Base-by-base conservation (phyloP, 148 eudicot species). In the Rhododendron vialii region DNA sequence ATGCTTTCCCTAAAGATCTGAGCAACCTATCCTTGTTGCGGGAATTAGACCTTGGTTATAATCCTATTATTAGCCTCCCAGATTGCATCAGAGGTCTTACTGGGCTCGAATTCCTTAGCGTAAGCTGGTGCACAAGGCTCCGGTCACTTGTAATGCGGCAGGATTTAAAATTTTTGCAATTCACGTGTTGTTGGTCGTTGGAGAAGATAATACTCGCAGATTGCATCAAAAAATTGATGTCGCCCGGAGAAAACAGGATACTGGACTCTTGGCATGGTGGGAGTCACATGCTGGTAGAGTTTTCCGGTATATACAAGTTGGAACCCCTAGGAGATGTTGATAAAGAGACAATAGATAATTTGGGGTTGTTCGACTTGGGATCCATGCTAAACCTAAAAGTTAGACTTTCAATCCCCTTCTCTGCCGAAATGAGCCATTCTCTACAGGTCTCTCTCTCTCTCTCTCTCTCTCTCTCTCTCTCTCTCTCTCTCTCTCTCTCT, bases 341-440 rank as follows among this genome's bases (percentile, higher is more conserved):
- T 33, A 36, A 41, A 6, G 13, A 35, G 3, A 13, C 78, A 10
- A 2, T 5, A 20, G 59, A 57, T 11, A 14, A 33, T 33, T 13
- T 71, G 20, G 76, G 76, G 41, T 14, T 71, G 41, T 71, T 71
- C 38, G 1, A 71, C 3, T 4, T 71, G 76, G 76, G 17, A 33
- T 33, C 76, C 20, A 30, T 13, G 30, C 1, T 10, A 17, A 26
- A 71, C 38, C 59, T 8, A 13, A 0, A 30, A 1, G 41, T 71
- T 4, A 0, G 0, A 1, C 76, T 71, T 13, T 0, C 0, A 0
- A 14, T 71, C 0, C 18, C 5, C 20, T 28, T 12, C 18, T 13
- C 38, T 28, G 7, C 0, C 36, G 0, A 0, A 1, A 0, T 18
- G 38, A 4, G 5, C 8, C 13, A 20, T 1, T 13, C 15, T 15